Evolutionary conservation across 257 asterid genomes (phyloP), one percentile per base, ranked within the genome.

Genomic region (Gentiana dahurica): DNA sequence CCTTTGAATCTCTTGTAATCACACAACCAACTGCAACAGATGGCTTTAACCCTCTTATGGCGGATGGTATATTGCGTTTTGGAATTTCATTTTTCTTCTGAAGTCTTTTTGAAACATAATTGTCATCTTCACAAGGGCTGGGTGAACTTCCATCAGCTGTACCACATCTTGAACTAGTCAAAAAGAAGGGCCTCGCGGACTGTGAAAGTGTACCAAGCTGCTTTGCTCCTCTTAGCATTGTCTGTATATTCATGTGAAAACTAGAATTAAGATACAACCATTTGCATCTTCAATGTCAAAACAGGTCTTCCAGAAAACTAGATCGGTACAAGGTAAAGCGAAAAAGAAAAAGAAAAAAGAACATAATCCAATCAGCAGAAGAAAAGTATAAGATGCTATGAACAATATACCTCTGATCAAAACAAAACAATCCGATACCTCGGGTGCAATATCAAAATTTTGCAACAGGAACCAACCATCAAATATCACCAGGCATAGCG

Each of bases 191-290:
- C 69, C 95, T 73, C 34, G 97, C 97, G 45, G 98, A 75, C 61
- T 87, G 95, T 63, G 98, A 91, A 41, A 91, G 81, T 4, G 91
- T 65, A 47, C 97, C 84, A 4, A 91, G 78, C 66, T 91, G 83
- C 84, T 87, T 91, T 61, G 92, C 81, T 50, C 98, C 81, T 50
- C 98, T 83, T 60, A 87, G 73, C 98, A 91, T 91, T 49, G 68
- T 78, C 95, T 84, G 94, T 61, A 53, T 59, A 62, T 71, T 37
- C 71, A 64, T 13, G 46, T 38, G 51, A 49, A 57, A 49, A 38
- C 8, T 0, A 33, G 54, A 11, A 11, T 32, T n/a, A 47, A 53
- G 3, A 44, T 32, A 12, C 24, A 4, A 34, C 12, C 37, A 37
- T 65, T 48, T 36, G 51, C 51, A 12, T 13, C 8, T 24, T 50